Percentiles rank a stretch among this genome's conserved stretches.
Evolutionary conservation across 2,329 filamentous ascomycete species (phyloP).

Genomic region (Alternaria ethzedia): DNA sequence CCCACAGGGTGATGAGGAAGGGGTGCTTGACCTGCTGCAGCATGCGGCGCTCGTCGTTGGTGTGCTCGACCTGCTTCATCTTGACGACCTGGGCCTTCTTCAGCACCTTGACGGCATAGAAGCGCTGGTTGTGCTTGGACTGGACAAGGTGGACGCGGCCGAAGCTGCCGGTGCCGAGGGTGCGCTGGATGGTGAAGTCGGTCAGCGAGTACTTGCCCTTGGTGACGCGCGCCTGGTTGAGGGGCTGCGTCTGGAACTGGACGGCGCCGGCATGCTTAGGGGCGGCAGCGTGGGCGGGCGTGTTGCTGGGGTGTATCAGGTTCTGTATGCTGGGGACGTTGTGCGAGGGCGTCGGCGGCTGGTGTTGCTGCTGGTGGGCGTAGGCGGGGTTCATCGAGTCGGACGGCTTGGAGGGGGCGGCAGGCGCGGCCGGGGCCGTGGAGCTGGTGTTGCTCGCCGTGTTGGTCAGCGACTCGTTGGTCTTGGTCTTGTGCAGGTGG

Average conservation of each 20-base stretch:
- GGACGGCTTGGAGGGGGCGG: slow-evolving; percentile 39
- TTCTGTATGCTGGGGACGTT: slow-evolving; percentile 84
- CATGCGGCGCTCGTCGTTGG: slow-evolving; percentile 97
- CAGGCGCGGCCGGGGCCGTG: slow-evolving; percentile 17
- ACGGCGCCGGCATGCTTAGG: slow-evolving; percentile 46
- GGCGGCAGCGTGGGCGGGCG: slow-evolving; percentile 24
- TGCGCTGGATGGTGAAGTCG: slow-evolving; percentile 90
- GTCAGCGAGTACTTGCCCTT: slow-evolving; percentile 96
- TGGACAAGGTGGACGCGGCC: slow-evolving; percentile 95
- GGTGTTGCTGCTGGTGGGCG: slow-evolving; percentile 19
- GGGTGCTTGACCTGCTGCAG: slow-evolving; percentile 96
- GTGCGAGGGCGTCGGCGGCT: slow-evolving; percentile 55
- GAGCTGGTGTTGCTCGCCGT: slow-evolving; percentile 10
- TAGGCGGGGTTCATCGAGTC: slow-evolving; percentile 52
- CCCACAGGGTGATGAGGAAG: slow-evolving; percentile 97
- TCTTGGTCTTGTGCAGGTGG: slow-evolving; percentile 38
- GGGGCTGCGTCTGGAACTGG: slow-evolving; percentile 44
- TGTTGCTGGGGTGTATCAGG: slow-evolving; percentile 71
- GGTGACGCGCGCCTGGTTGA: slow-evolving; percentile 67
- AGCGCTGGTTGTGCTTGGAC: slow-evolving; percentile 96
- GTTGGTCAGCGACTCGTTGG: slow-evolving; percentile 36
- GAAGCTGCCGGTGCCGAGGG: slow-evolving; percentile 95
- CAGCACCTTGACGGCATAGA: slow-evolving; percentile 97
- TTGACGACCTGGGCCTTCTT: slow-evolving; percentile 99
- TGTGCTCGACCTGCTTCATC: slow-evolving; percentile 99